Conservation (phyloP, 2,329 filamentous ascomycete genomes). For the Penicillium vulpinum region DNA sequence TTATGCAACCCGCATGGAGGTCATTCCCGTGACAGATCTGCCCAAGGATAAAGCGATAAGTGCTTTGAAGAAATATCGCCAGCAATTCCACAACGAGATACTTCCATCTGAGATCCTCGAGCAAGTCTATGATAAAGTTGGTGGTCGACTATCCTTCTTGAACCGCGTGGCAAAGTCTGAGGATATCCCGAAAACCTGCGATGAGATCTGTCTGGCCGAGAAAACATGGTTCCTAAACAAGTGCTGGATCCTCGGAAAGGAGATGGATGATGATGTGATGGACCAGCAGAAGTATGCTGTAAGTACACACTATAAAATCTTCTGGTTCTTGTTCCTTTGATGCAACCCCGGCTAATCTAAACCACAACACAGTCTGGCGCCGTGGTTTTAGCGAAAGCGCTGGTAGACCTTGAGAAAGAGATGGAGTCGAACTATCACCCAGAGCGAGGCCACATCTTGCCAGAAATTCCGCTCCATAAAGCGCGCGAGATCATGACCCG, state of each 20-base stretch:
- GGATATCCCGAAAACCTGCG: conserved; percentile 77
- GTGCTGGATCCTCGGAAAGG: conserved; percentile 72
- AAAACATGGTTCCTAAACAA: conserved; percentile 79
- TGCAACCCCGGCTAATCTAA: conserved; percentile 17
- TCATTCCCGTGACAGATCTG: conserved; percentile 81
- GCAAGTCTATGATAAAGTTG: conserved; percentile 80
- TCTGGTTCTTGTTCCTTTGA: neutral
- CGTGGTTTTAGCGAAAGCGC: conserved; percentile 86
- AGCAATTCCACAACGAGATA: conserved; percentile 69
- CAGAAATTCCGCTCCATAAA: conserved; percentile 76
- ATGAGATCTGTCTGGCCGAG: conserved; percentile 68
- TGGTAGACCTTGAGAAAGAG: conserved; percentile 77
- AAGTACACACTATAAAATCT: conserved; percentile 41
- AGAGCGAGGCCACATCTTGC: conserved; percentile 70
- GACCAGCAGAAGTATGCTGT: conserved; percentile 95
- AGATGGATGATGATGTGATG: conserved; percentile 97
- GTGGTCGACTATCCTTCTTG: conserved; percentile 83
- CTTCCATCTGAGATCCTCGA: conserved; percentile 59
- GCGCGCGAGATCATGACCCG: conserved; percentile 93
- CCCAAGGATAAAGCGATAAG: conserved; percentile 73
- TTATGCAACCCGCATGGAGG: conserved; percentile 90
- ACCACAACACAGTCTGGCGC: conserved; percentile 67
- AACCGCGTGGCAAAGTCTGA: conserved; percentile 83
- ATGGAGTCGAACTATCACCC: conserved; percentile 64
- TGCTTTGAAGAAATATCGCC: conserved; percentile 77